Conservation (phyloP, 495 filamentous ascomycete genomes). For the Aspergillus carlsbadensis region DNA sequence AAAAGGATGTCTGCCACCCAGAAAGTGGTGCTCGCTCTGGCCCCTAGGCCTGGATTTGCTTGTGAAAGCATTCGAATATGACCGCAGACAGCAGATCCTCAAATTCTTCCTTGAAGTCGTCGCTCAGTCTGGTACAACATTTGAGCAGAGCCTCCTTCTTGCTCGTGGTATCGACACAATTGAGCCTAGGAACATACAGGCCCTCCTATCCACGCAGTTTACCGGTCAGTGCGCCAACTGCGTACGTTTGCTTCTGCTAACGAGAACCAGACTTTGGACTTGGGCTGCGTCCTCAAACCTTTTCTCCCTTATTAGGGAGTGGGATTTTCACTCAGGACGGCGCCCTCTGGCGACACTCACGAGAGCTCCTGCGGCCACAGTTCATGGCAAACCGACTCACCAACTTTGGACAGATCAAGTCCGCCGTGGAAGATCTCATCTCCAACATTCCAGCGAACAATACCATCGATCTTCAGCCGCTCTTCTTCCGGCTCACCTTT, state of each 20-base stretch:
- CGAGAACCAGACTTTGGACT: constrained; percentile 27
- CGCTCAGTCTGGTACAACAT: background rate
- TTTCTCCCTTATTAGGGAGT: constrained; percentile 43
- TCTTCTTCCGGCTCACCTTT: constrained; percentile 46
- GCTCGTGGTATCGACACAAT: constrained; percentile 11
- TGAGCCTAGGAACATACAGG: constrained; percentile 42
- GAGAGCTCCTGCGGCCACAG: constrained; percentile 46
- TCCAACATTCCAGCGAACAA: constrained; percentile 15
- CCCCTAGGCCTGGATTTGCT: too few relatives aligned
- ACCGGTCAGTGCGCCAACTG: constrained; percentile 14
- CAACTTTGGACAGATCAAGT: constrained; percentile 19
- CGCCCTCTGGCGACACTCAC: constrained; percentile 47
- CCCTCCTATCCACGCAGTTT: constrained; percentile 25
- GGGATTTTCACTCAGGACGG: constrained; percentile 58
- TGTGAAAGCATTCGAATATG: too few relatives aligned
- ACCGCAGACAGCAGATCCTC: background rate
- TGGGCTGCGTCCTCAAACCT: constrained; percentile 28
- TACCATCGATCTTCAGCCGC: constrained; percentile 43
- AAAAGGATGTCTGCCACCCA: background rate
- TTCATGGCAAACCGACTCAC: constrained; percentile 33
- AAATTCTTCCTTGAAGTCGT: background rate
- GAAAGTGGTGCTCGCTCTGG: background rate
- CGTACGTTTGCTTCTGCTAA: background rate
- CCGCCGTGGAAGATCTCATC: constrained; percentile 20
- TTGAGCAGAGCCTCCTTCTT: background rate